Evolutionary conservation across 148 eudicot genomes (phyloP).

Genomic region (Arbutus unedo): DNA sequence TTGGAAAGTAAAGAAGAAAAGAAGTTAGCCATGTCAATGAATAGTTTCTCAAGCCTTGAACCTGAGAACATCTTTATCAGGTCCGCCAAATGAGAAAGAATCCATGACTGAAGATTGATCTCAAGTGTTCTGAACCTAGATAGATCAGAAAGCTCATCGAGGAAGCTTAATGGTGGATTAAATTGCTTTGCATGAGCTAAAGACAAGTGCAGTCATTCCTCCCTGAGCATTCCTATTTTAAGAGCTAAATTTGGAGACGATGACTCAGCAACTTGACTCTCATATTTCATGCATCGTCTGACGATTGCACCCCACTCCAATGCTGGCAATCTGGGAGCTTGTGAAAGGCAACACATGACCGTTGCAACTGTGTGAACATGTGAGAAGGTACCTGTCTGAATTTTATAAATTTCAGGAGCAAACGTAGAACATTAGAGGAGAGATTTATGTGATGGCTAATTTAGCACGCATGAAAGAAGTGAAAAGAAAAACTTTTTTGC

Average conservation of each 20-base stretch:
- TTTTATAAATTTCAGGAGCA: conserved; percentile 7
- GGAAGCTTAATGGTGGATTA: conserved; percentile 57
- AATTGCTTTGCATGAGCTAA: conserved; percentile 64
- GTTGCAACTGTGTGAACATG: conserved; percentile 49
- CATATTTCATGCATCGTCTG: conserved; percentile 81
- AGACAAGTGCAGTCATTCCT: conserved; percentile 66
- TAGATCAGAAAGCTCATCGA: conserved; percentile 78
- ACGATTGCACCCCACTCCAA: conserved; percentile 77
- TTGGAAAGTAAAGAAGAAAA: conserved; percentile 43
- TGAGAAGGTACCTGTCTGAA: conserved; percentile 36
- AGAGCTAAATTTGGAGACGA: conserved; percentile 25
- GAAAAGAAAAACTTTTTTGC: not conserved
- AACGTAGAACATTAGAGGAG: not conserved
- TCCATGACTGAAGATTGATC: conserved; percentile 53
- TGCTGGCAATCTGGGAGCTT: conserved; percentile 74
- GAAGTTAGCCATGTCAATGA: conserved; percentile 59
- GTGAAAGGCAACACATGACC: conserved; percentile 70
- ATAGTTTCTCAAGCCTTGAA: conserved; percentile 64
- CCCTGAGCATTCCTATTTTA: conserved; percentile 52
- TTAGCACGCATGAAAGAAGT: not conserved
- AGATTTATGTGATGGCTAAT: not conserved
- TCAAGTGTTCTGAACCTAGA: conserved; percentile 75
- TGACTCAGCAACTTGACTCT: conserved; percentile 35
- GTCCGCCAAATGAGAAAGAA: conserved; percentile 63
- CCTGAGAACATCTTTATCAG: conserved; percentile 63